Evolutionary conservation across 257 asterid genomes (phyloP).

Genomic region (Solanum ahanhuiri): DNA sequence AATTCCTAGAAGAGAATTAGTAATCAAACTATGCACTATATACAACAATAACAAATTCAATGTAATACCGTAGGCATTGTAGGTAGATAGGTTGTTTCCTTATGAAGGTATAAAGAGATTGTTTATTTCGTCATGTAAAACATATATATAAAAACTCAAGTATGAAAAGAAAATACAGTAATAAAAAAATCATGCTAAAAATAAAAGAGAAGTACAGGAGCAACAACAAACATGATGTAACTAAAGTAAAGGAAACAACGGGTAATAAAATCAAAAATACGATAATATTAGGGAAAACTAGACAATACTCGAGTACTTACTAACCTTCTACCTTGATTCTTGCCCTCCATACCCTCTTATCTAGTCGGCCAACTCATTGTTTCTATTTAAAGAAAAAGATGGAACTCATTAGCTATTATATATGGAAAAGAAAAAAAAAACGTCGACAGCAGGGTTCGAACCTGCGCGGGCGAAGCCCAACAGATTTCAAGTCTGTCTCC

Average conservation of each 20-base stretch:
- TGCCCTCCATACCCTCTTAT: not conserved
- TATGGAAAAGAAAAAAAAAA: not conserved
- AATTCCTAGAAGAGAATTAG: not conserved
- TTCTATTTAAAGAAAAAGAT: no score
- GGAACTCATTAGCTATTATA: no score
- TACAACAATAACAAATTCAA: not conserved
- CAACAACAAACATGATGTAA: no score
- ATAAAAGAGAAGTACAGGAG: no score
- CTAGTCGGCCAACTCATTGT: not conserved
- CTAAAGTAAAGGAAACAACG: no score
- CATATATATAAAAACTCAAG: no score
- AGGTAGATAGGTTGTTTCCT: not conserved
- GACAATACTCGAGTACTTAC: not conserved
- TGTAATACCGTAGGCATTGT: no score
- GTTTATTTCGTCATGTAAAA: not conserved
- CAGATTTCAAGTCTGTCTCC: slow-evolving; percentile 95
- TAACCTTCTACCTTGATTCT: not conserved
- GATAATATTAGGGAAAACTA: not conserved
- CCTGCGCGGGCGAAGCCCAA: slow-evolving; percentile 90
- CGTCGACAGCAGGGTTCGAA: slow-evolving; percentile 82
- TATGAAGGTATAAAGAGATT: not conserved
- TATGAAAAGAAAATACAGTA: no score
- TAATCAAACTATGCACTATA: not conserved
- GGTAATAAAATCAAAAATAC: not conserved
- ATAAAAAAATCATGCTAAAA: not conserved